phyloP scores from a whole-genome alignment of 768 basidiomycete species.

The Kockovaella imperatae region DNA sequence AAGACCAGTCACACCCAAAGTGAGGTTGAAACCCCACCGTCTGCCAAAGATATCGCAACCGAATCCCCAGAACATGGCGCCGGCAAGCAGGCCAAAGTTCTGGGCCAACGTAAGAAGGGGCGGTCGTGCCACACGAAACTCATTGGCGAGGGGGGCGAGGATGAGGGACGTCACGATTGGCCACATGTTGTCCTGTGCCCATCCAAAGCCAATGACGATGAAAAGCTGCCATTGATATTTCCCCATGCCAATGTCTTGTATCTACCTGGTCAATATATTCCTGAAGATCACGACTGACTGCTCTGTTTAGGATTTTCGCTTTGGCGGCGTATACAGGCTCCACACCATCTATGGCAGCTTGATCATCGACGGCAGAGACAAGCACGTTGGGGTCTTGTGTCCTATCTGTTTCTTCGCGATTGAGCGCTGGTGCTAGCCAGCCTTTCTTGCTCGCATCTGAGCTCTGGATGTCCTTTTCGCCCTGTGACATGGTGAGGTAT shows the following conservation, averaged over 20 bases:
- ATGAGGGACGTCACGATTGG: constrained; percentile 63
- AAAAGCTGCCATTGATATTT: constrained; percentile 34
- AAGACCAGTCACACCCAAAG: constrained; percentile 58
- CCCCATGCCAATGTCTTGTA: constrained; percentile 35
- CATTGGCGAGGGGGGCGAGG: constrained; percentile 56
- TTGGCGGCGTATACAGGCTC: constrained; percentile 33
- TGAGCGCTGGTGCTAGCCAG: too few species aligned
- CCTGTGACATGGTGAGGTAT: too few species aligned
- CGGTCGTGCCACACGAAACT: constrained; percentile 55
- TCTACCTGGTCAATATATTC: constrained; percentile 4
- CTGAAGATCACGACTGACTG: constrained; percentile 4
- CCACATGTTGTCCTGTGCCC: constrained; percentile 28
- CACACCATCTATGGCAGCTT: constrained; percentile 26
- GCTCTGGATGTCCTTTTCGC: too few species aligned
- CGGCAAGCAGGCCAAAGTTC: constrained; percentile 61
- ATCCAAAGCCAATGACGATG: constrained; percentile 30
- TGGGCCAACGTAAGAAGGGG: constrained; percentile 63
- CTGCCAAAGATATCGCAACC: constrained; percentile 24
- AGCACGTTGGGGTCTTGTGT: too few species aligned
- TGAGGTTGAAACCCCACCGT: constrained; percentile 64
- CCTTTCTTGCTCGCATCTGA: too few species aligned
- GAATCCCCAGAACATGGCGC: constrained; percentile 30
- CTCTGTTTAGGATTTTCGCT: constrained; percentile 23
- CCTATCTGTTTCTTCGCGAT: too few species aligned
- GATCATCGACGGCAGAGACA: constrained; percentile 11